A percentile compares a stretch with the other conserved stretches of the same genome.
These are phyloP conservation scores for Boletus subparvulus DNA, from an alignment of 768 basidiomycete genomes.

Conservation along the genomic window DNA sequence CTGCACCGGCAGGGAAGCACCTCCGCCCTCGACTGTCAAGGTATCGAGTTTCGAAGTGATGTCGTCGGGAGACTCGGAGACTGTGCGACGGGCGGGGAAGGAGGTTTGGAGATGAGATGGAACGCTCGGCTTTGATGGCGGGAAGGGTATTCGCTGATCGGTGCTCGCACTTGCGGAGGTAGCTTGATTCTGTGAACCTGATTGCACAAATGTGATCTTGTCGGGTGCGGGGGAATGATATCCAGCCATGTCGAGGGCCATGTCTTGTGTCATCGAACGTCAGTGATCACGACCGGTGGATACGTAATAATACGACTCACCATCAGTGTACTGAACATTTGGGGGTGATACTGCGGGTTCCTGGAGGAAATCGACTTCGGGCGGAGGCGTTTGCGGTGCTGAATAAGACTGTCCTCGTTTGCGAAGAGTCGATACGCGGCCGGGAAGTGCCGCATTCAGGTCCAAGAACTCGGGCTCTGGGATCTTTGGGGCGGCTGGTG, in stretches of 20 bases:
- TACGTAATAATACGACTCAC: constrained; percentile 35
- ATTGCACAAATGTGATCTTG: background rate
- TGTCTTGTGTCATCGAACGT: constrained; percentile 42
- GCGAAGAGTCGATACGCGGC: constrained; percentile 19
- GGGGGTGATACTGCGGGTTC: constrained; percentile 47
- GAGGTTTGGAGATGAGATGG: constrained; percentile 29
- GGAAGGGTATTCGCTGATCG: constrained; percentile 19
- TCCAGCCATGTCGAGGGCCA: constrained; percentile 81
- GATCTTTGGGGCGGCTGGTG: constrained; percentile 14
- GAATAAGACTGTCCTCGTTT: constrained; percentile 27
- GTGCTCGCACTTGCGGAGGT: background rate
- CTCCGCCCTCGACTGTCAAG: constrained; percentile 3
- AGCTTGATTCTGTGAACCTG: constrained; percentile 13
- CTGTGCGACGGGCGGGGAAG: constrained; percentile 48
- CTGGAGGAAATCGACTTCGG: constrained; percentile 45
- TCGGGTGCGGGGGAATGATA: constrained; percentile 51
- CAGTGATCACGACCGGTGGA: background rate
- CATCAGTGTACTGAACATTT: constrained; percentile 60
- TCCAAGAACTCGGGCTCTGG: constrained; percentile 84
- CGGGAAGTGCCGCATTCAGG: constrained; percentile 51
- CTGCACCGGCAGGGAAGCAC: constrained; percentile 37
- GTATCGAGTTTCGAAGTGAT: constrained; percentile 19
- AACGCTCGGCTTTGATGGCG: constrained; percentile 16
- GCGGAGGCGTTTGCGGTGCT: constrained; percentile 32
- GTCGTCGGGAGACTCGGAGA: constrained; percentile 64